Evolutionary conservation across 805 yeast genomes (phyloP).

Genomic region (Monosporozyma unispora): DNA sequence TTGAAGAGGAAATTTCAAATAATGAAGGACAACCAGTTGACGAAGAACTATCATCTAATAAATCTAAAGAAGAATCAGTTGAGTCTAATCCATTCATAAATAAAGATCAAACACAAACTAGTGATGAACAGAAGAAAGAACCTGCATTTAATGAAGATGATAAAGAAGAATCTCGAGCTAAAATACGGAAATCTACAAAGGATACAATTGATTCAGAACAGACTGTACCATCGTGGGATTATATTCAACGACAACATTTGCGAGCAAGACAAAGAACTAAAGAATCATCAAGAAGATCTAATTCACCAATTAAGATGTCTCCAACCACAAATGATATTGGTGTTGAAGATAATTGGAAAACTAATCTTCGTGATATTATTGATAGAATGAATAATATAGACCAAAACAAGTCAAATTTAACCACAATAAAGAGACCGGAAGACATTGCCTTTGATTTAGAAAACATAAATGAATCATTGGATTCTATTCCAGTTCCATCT

Average conservation of each 20-base stretch:
- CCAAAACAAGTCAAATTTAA: neutral
- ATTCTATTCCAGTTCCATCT: slow-evolving; percentile 11
- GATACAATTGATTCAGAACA: neutral
- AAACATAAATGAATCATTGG: slow-evolving; percentile 18
- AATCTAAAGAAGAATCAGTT: neutral
- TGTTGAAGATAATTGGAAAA: slow-evolving; percentile 10
- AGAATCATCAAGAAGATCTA: slow-evolving; percentile 14
- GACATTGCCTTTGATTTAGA: slow-evolving; percentile 17
- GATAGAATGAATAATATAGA: slow-evolving; percentile 9
- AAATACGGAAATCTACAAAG: neutral
- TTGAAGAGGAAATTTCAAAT: neutral
- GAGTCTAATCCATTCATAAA: neutral
- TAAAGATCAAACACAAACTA: neutral
- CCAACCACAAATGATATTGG: slow-evolving; percentile 10
- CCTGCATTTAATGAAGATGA: neutral
- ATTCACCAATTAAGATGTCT: slow-evolving; percentile 19
- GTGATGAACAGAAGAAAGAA: neutral
- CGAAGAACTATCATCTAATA: too few relatives aligned
- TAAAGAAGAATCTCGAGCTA: neutral
- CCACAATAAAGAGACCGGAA: neutral
- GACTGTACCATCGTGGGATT: slow-evolving; percentile 2
- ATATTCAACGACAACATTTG: slow-evolving; percentile 17
- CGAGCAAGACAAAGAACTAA: slow-evolving; percentile 16
- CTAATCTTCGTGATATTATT: slow-evolving; percentile 12
- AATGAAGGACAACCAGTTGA: too few relatives aligned